These are phyloP conservation scores for Aspergillus alliaceus DNA, from an alignment of 2,329 filamentous ascomycete genomes.

Conservation along the genomic window DNA sequence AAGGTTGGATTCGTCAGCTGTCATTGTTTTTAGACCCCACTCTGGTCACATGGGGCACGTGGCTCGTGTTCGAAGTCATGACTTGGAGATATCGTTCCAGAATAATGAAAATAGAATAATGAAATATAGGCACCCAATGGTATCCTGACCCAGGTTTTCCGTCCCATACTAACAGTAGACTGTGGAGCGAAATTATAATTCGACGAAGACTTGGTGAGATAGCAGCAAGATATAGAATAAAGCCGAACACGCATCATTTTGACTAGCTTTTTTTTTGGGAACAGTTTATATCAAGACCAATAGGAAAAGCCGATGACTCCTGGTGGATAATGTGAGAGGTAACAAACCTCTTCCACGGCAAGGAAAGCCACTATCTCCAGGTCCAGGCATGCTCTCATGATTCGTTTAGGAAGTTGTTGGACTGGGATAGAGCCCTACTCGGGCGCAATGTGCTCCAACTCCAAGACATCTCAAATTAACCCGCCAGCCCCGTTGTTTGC, in stretches of 20 bases:
- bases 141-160: no score
- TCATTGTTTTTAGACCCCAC: not conserved
- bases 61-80: not conserved
- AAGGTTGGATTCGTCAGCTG: not conserved
- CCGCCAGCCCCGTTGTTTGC: no score
- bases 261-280: no score
- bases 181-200: no score
- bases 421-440: no score
- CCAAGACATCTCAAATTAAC: not conserved
- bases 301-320: not conserved
- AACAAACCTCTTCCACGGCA: not conserved
- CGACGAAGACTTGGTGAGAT: constrained; percentile 15
- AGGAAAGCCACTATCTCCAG: not conserved
- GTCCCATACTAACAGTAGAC: no score
- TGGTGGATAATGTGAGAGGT: not conserved
- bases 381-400: not conserved
- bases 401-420: no score
- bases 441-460: not conserved
- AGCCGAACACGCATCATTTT: not conserved
- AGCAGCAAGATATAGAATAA: not conserved
- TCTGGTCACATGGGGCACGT: constrained; percentile 1
- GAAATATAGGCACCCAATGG: no score
- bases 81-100: no score
- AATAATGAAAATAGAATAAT: no score
- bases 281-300: not conserved